Percentiles rank a stretch among this genome's conserved stretches.
These are phyloP conservation scores for Gentiana dahurica DNA, from an alignment of 257 asterid genomes.

Conservation along the genomic window DNA sequence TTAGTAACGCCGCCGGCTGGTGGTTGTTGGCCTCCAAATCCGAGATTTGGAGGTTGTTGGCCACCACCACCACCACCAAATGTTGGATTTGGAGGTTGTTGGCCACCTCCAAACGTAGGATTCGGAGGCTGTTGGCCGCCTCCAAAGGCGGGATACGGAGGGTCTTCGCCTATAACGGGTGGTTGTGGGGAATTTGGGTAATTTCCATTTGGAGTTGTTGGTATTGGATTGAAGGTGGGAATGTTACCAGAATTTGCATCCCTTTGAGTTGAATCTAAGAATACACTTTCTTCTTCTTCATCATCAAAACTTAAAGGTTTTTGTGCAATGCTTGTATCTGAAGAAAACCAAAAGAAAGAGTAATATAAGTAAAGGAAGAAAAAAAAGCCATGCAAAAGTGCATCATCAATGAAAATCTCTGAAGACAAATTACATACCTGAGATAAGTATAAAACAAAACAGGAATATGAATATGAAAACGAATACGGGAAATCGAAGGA, in stretches of 20 bases:
- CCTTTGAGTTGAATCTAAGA: slow-evolving; percentile 34
- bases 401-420: no score
- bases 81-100: background rate
- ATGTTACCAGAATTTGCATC: slow-evolving; percentile 32
- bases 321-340: slow-evolving; percentile 43
- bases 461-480: slow-evolving; percentile 22
- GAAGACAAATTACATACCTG: slow-evolving; percentile 36
- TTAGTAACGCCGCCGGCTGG: no score
- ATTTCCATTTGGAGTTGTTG: slow-evolving; percentile 21
- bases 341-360: slow-evolving; percentile 18
- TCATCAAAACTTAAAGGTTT: slow-evolving; percentile 22
- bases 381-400: no score
- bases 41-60: background rate
- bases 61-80: background rate
- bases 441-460: slow-evolving; percentile 29
- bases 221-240: slow-evolving; percentile 73
- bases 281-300: slow-evolving; percentile 27
- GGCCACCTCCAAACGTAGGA: background rate
- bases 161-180: background rate
- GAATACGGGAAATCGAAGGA: slow-evolving; percentile 19
- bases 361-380: no score
- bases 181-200: slow-evolving; percentile 14
- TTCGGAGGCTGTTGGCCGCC: background rate
- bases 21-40: no score
- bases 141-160: background rate